Base-by-base conservation (phyloP, 2,329 filamentous ascomycete species). In the Colletotrichum sojae region DNA sequence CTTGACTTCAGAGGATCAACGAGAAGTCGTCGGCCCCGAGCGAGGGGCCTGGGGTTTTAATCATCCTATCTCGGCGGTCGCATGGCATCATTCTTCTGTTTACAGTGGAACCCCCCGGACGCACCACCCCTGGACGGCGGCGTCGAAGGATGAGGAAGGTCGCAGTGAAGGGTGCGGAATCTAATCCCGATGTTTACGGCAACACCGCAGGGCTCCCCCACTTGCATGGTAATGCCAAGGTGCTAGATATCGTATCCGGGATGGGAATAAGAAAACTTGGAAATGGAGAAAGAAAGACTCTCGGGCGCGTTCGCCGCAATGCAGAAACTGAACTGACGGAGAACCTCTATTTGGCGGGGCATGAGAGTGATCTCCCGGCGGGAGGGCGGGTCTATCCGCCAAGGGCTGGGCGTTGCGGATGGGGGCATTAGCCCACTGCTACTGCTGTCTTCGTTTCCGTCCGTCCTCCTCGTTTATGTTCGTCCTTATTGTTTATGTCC, bases 101-200 rank as follows among this genome's bases (percentile, higher is more conserved):
- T 59, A 36, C 18, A 15, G 49, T 54, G 61, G 66, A 12, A 46
- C 40, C 61, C 48, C 43, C n/a, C n/a, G n/a, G n/a, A n/a, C 40
- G 40, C 8, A 25, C 51, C 52, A 45, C 40, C 61, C 48, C 43
- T 49, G 43, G 12, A 25, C 52, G 60, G 60, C 22, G 25, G 45
- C 22, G 25, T 12, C 16, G 46, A 27, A 55, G 54, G 43, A 69
- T 65, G 40, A 45, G 66, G 61, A 69, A 69, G 61, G 66, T 69
- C 54, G 66, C 22, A 69, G 20, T n/a, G 40, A 36, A 8, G 6
- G 8, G 20, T 5, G 2, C 39, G 54, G 27, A 51, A n/a, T 51
- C 48, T 69, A 59, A 45, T n/a, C 61, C 66, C 43, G 22, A 65
- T 58, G 31, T 43, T 64, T 12, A 43, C 22, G 18, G 20, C n/a